These are phyloP conservation scores for Tolypocladium cylindrosporum DNA, from an alignment of 2,329 filamentous ascomycete species.

Conservation along the genomic window DNA sequence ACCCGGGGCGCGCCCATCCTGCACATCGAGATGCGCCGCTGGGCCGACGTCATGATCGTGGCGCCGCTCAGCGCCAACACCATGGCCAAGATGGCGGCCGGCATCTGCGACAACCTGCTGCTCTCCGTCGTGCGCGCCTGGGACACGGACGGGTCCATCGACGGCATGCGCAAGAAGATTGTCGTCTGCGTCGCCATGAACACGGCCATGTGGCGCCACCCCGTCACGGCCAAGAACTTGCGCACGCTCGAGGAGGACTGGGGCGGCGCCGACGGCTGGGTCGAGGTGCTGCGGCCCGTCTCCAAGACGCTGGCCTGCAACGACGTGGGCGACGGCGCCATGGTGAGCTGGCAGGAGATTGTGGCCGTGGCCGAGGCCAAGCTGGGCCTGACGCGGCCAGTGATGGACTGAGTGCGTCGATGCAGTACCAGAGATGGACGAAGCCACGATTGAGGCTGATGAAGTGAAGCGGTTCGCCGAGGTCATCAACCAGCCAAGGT, in stretches of 20 bases:
- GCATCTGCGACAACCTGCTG: slow-evolving; percentile 69
- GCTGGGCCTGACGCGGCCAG: slow-evolving; percentile 17
- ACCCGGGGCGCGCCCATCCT: slow-evolving; percentile 67
- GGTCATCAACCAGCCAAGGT: background rate
- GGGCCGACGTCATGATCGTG: slow-evolving; percentile 71
- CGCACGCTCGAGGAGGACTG: slow-evolving; percentile 63
- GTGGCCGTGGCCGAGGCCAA: slow-evolving; percentile 52
- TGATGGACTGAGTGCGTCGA: background rate
- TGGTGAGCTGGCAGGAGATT: slow-evolving; percentile 73
- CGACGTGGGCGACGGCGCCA: slow-evolving; percentile 71
- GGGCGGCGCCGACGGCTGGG: slow-evolving; percentile 40
- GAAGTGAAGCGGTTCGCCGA: no score
- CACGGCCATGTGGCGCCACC: slow-evolving; percentile 81
- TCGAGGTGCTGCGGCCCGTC: slow-evolving; percentile 63
- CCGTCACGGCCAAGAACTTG: slow-evolving; percentile 66
- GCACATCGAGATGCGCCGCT: slow-evolving; percentile 77
- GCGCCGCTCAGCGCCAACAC: slow-evolving; percentile 78
- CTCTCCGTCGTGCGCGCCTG: slow-evolving; percentile 71
- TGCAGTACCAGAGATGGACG: background rate
- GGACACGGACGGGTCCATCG: slow-evolving; percentile 62
- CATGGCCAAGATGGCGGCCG: slow-evolving; percentile 72
- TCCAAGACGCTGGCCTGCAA: slow-evolving; percentile 77
- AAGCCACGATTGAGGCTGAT: no score
- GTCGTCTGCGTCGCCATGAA: slow-evolving; percentile 81
- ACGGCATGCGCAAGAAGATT: slow-evolving; percentile 49